Percentiles rank a stretch among this genome's conserved stretches.
phyloP scores from a whole-genome alignment of 495 filamentous ascomycete genomes.

The Achaetomiella virescens region DNA sequence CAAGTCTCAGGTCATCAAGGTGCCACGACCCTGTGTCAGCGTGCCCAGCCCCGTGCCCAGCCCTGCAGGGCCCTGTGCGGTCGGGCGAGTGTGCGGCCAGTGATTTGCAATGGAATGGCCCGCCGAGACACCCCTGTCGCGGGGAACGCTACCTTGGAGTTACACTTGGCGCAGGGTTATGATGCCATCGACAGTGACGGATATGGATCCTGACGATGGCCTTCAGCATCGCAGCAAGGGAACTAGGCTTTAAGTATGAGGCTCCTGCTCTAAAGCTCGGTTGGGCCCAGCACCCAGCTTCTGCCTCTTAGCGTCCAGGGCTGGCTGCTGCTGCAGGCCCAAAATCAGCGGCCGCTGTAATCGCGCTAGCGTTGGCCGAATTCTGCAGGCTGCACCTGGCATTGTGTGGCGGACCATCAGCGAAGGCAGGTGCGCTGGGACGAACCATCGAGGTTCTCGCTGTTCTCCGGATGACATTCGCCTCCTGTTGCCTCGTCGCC shows the following conservation, averaged over 20 bases:
- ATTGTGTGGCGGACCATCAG: background rate
- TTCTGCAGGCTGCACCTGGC: background rate
- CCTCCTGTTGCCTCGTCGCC: background rate
- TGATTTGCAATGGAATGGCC: background rate
- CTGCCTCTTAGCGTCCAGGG: no score
- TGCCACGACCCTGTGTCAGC: background rate
- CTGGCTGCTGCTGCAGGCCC: background rate
- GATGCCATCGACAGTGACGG: background rate
- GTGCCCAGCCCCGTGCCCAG: no score
- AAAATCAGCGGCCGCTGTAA: background rate
- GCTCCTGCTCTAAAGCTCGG: background rate
- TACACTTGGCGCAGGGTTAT: background rate
- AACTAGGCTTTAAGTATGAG: no score
- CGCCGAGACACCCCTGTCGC: background rate
- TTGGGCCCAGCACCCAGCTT: no score
- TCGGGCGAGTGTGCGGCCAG: background rate
- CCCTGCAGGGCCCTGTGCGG: background rate
- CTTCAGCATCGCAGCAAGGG: no score
- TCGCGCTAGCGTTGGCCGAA: background rate
- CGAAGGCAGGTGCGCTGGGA: background rate
- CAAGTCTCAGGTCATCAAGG: no score
- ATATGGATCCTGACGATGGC: no score
- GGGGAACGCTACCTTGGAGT: background rate
- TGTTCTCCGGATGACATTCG: background rate
- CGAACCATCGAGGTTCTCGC: constrained; percentile 9